These are phyloP conservation scores for Arabidopsis thaliana DNA, from an alignment of 345 rosid species.

Conservation along the genomic window TAIR10.1 NC_003074.8:6830501-6831000, in stretches of 20 bases:
- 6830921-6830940: constrained; percentile 81
- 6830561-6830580: constrained; percentile 48
- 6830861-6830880: constrained; percentile 91
- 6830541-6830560: constrained; percentile 80
- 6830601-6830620: constrained; percentile 2
- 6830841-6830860: constrained; percentile 77
- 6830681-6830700: constrained; percentile 14
- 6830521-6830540: constrained; percentile 77
- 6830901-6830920: constrained; percentile 70
- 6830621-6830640: constrained; percentile 16
- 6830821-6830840: constrained; percentile 54
- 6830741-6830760: constrained; percentile 2
- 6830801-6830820: constrained; percentile 3
- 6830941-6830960: constrained; percentile 24
- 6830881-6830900: constrained; percentile 91
- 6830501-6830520: constrained; percentile 63
- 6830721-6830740: constrained; percentile 6
- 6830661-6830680: constrained; percentile 27
- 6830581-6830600: constrained; percentile 20
- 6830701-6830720: constrained; percentile 7
- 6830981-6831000: constrained; percentile 26
- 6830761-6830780: constrained; percentile 10
- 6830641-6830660: constrained; percentile 11
- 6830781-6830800: constrained; percentile 15
- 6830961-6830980: constrained; percentile 32